Conservation (phyloP, 2,329 filamentous ascomycete species). For the Neonectria neomacrospora region DNA sequence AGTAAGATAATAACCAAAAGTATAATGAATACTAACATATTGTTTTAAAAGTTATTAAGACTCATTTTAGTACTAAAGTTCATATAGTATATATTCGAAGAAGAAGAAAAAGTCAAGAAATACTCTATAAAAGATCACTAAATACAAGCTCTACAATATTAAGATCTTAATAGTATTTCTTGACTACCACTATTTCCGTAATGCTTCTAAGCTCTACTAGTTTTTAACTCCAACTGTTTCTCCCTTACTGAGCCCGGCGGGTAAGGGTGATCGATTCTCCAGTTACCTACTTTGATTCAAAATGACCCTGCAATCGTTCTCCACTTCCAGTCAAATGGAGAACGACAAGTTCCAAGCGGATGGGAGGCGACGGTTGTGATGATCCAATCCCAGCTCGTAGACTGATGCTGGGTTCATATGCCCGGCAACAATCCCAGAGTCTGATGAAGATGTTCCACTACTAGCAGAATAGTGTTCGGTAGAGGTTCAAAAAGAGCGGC, state of each 20-base stretch:
- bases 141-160: too few relatives aligned
- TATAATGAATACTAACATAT: too few relatives aligned
- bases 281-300: neutral
- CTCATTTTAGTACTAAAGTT: too few relatives aligned
- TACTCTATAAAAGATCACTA: too few relatives aligned
- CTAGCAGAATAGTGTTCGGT: conserved; percentile 3
- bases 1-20: too few relatives aligned
- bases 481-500: neutral
- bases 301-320: neutral
- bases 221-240: neutral
- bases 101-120: too few relatives aligned
- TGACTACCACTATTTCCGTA: too few relatives aligned
- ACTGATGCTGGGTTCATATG: neutral
- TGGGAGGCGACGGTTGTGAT: neutral
- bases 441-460: neutral
- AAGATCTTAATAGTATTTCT: too few relatives aligned
- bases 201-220: too few relatives aligned
- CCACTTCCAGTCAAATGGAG: conserved; percentile 8
- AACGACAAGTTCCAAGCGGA: conserved; percentile 3
- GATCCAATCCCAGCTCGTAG: neutral
- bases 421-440: neutral
- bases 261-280: conserved; percentile 9
- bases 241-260: conserved; percentile 1
- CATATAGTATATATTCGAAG: too few relatives aligned
- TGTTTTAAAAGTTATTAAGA: too few relatives aligned